Conservation (phyloP, 805 yeast genomes). For the Spathaspora arborariae region DNA sequence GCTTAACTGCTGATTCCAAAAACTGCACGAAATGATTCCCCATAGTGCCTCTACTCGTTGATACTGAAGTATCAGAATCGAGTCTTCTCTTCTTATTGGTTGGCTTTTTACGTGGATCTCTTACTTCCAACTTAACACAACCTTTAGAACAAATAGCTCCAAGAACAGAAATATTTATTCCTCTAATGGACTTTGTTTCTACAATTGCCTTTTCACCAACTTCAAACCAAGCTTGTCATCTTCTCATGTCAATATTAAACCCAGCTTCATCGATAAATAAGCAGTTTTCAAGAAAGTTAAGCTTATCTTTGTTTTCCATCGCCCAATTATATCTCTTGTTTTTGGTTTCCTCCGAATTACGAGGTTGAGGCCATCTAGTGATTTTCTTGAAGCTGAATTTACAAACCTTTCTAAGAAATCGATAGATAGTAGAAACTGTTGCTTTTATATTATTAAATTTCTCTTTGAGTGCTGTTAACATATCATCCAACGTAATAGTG, state of each 20-base stretch:
- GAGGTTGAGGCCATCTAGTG: background rate
- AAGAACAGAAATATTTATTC: slow-evolving; percentile 2
- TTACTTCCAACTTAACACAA: background rate
- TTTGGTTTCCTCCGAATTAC: background rate
- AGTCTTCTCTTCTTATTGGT: background rate
- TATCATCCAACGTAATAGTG: no score
- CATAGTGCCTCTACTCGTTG: no score
- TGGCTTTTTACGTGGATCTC: no score
- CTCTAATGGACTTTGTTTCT: background rate
- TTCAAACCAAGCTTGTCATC: no score
- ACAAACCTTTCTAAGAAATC: background rate
- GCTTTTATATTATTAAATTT: no score
- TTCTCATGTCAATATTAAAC: no score
- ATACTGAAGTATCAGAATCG: no score
- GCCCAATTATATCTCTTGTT: background rate
- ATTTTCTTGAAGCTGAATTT: background rate
- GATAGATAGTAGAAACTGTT: background rate
- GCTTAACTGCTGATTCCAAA: no score
- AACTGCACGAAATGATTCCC: no score
- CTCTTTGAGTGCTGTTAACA: no score
- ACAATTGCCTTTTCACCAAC: slow-evolving; percentile 2
- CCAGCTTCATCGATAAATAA: slow-evolving; percentile 15
- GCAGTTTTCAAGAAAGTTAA: slow-evolving; percentile 5
- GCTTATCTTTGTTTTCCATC: background rate
- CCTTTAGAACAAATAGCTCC: slow-evolving; percentile 3